Percentiles rank a stretch among this genome's conserved stretches.
phyloP scores from a whole-genome alignment of 768 basidiomycete species.

The Neoboletus brunneissimus region DNA sequence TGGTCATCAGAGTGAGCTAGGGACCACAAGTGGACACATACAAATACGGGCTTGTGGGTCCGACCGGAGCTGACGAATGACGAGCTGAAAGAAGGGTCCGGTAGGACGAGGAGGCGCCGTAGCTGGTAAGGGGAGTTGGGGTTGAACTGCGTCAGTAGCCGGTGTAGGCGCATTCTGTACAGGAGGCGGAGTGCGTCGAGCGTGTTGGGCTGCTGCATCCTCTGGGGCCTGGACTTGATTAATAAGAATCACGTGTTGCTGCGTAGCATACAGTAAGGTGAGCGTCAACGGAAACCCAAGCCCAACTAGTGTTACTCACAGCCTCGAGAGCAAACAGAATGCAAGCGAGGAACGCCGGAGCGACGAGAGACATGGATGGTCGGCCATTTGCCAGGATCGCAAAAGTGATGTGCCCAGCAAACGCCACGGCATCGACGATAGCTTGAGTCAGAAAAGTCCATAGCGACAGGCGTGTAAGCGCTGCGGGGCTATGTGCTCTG shows the following conservation, averaged over 20 bases:
- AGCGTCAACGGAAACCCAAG: not conserved
- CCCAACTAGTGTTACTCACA: slow-evolving; percentile 42
- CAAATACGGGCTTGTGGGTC: slow-evolving; percentile 74
- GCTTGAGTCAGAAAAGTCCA: slow-evolving; percentile 83
- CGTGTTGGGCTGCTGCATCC: slow-evolving; percentile 39
- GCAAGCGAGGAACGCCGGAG: slow-evolving; percentile 81
- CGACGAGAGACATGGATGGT: slow-evolving; percentile 75
- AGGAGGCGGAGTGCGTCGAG: slow-evolving; percentile 15
- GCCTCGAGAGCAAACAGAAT: slow-evolving; percentile 80
- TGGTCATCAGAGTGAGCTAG: not conserved
- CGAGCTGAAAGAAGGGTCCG: slow-evolving; percentile 41
- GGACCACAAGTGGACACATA: slow-evolving; percentile 34
- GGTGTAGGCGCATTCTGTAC: slow-evolving; percentile 1
- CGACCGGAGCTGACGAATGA: slow-evolving; percentile 57
- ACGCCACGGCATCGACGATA: slow-evolving; percentile 77
- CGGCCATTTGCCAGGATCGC: slow-evolving; percentile 82
- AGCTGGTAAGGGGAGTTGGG: slow-evolving; percentile 21
- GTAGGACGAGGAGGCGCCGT: slow-evolving; percentile 17
- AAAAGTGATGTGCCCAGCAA: slow-evolving; percentile 86
- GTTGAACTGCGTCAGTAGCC: slow-evolving; percentile 9
- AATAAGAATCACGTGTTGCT: slow-evolving; percentile 85
- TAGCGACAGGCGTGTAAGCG: slow-evolving; percentile 73
- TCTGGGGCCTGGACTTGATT: slow-evolving; percentile 84
- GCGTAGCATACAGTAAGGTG: not conserved
- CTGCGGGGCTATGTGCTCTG: slow-evolving; percentile 72